Evolutionary conservation across 1,139 yeast species (phyloP), one percentile per base, ranked within the genome.

Genomic region (Ashbya aceris): DNA sequence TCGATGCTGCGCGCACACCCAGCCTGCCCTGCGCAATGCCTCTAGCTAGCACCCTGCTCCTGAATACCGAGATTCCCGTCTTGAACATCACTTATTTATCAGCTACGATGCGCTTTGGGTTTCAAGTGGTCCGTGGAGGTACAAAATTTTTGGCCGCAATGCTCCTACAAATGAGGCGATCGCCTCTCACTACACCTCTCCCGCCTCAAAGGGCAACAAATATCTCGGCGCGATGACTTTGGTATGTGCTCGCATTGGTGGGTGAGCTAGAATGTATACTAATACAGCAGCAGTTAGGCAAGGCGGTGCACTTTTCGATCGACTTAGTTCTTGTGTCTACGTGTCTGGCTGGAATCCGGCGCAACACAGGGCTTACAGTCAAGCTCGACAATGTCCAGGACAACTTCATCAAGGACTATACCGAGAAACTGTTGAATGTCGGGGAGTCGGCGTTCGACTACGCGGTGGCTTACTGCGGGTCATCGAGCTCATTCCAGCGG

Each of bases 391-490:
- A 56, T 1, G 49, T 70, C 3, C 64, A 64, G 11, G 67, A 70
- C 43, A 61, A 76, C 40, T 82, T 79, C 32, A 66, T 81, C 9
- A 73, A 73, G 54, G 69, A 73, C 35, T 80, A 82, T 55, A 67
- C 80, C 12, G 67, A 67, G 30, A 81, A 77, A 55, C 91, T 86
- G 59, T 71, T 91, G 50, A 83, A 78, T 44, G 63, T 81, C 29
- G 98, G 98, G n/a, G 98, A 91, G 56, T 76, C 78, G 61, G 68
- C 83, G 4, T 79, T 82, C 54, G 96, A 87, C 57, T 73, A 76
- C 45, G 69, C 84, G 31, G 80, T 83, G 10, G 83, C 86, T 5
- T 71, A 76, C 51, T 74, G 86, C 70, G 78, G 81, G 38, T 70
- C 81, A 8, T 81, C 95, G 2, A 73, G 75, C 13, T 85, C 81